Evolutionary conservation across 352 stramenopile genomes (phyloP).

Genomic region (Phytopythium cucurbitacearum): DNA sequence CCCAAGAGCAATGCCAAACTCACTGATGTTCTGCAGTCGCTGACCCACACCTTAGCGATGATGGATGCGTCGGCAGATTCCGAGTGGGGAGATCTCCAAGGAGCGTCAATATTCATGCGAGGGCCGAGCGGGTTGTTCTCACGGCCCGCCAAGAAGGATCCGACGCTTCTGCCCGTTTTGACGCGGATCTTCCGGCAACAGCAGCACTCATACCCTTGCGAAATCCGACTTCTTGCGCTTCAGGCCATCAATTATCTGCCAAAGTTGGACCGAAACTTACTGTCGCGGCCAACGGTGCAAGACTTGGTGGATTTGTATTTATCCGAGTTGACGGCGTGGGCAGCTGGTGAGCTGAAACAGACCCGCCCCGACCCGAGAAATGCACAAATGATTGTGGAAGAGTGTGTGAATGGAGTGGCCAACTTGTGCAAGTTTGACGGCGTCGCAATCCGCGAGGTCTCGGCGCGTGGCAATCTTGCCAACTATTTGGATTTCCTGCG

Average conservation of each 20-base stretch:
- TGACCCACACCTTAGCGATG: slow-evolving; percentile 84
- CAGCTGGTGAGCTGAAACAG: slow-evolving; percentile 3
- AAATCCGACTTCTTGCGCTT: slow-evolving; percentile 56
- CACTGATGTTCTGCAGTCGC: slow-evolving; percentile 60
- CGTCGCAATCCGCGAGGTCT: slow-evolving; percentile 49
- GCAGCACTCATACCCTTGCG: slow-evolving; percentile 24
- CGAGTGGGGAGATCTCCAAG: slow-evolving; percentile 56
- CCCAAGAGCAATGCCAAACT: slow-evolving; percentile 41
- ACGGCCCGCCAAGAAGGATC: slow-evolving; percentile 46
- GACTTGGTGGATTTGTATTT: slow-evolving; percentile 60
- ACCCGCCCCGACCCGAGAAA: slow-evolving; percentile 16
- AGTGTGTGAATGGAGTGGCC: slow-evolving; percentile 71
- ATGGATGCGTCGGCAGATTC: slow-evolving; percentile 77
- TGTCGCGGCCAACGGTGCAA: slow-evolving; percentile 37
- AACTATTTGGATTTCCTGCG: slow-evolving; percentile 57
- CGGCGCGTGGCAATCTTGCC: slow-evolving; percentile 27
- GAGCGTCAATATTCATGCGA: slow-evolving; percentile 49
- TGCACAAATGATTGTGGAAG: slow-evolving; percentile 71
- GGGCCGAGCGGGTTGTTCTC: slow-evolving; percentile 13
- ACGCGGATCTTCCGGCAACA: slow-evolving; percentile 44
- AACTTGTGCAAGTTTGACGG: slow-evolving; percentile 55
- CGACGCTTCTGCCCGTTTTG: slow-evolving; percentile 50
- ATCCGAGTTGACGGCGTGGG: slow-evolving; percentile 36
- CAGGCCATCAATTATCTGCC: slow-evolving; percentile 86
- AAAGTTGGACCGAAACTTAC: slow-evolving; percentile 74